phyloP scores from a whole-genome alignment of 176 grass and related monocot genomes.

The Olyra latifolia region DNA sequence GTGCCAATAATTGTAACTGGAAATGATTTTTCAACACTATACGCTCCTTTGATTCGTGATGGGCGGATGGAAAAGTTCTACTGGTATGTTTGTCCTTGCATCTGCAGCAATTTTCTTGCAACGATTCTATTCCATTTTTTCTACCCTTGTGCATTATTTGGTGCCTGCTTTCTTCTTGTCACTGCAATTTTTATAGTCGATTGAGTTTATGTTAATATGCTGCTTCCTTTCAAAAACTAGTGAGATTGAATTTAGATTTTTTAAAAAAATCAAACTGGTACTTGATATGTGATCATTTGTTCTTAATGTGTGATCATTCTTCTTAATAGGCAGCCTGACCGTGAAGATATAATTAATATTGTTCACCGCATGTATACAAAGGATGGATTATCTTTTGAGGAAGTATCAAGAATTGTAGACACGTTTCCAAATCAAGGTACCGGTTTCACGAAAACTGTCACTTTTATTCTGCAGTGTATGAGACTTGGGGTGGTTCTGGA shows the following conservation, averaged over 20 bases:
- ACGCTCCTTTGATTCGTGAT: conserved; percentile 94
- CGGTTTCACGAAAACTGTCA: background rate
- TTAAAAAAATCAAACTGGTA: background rate
- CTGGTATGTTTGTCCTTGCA: conserved; percentile 58
- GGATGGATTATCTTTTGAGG: conserved; percentile 72
- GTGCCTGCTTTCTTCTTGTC: background rate
- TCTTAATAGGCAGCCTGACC: conserved; percentile 72
- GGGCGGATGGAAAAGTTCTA: conserved; percentile 94
- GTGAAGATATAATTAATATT: conserved; percentile 93
- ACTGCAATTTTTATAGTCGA: background rate
- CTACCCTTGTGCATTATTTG: background rate
- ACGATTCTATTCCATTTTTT: background rate
- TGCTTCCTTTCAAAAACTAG: background rate
- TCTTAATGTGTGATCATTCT: conserved; percentile 3
- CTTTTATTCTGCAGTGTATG: background rate
- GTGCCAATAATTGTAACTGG: conserved; percentile 84
- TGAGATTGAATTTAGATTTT: background rate
- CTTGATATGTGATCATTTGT: no score
- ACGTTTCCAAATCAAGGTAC: conserved; percentile 93
- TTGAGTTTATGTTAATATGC: background rate
- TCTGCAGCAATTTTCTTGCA: conserved; percentile 11
- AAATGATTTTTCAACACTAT: conserved; percentile 91
- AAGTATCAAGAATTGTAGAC: conserved; percentile 67
- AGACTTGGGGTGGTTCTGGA: background rate
- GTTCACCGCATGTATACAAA: conserved; percentile 83